phyloP scores from a whole-genome alignment of 179 eudicot genomes.

The Kewa caespitosa region DNA sequence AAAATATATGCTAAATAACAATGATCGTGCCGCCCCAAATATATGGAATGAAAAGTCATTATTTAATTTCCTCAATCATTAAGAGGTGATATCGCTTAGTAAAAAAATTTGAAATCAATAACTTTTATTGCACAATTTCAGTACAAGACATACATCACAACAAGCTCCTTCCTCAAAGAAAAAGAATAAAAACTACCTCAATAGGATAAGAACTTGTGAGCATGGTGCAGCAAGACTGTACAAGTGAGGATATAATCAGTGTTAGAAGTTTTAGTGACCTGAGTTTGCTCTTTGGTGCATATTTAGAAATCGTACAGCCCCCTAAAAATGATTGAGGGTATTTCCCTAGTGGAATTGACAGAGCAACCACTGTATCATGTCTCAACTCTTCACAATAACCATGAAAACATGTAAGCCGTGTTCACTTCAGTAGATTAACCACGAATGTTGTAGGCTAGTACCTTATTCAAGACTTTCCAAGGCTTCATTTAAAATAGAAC shows the following conservation, averaged over 20 bases:
- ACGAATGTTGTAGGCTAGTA: slow-evolving; percentile 17
- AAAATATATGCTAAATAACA: not conserved
- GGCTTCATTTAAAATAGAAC: slow-evolving; percentile 56
- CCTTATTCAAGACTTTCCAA: slow-evolving; percentile 96
- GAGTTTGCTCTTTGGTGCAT: slow-evolving; percentile 36
- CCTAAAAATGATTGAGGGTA: slow-evolving; percentile 73
- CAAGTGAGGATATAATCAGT: slow-evolving; percentile 52
- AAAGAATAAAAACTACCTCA: slow-evolving; percentile 54
- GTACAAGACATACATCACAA: not conserved
- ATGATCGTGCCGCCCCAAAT: not conserved
- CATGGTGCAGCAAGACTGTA: slow-evolving; percentile 66
- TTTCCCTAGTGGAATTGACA: slow-evolving; percentile 69
- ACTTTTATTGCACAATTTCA: not conserved
- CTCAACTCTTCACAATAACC: slow-evolving; percentile 48
- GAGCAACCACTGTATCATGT: slow-evolving; percentile 40
- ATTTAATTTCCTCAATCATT: too few relatives aligned
- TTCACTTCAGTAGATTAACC: not conserved
- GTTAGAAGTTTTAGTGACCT: slow-evolving; percentile 53
- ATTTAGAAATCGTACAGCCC: slow-evolving; percentile 34
- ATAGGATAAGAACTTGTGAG: slow-evolving; percentile 67
- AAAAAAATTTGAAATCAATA: not conserved
- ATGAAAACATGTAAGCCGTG: slow-evolving; percentile 10
- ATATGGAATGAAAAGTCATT: not conserved
- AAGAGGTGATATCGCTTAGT: too few relatives aligned
- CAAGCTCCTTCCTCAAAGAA: not conserved